Evolutionary conservation across 129 eudicot species (phyloP).

Genomic region (Centaurea solstitialis): DNA sequence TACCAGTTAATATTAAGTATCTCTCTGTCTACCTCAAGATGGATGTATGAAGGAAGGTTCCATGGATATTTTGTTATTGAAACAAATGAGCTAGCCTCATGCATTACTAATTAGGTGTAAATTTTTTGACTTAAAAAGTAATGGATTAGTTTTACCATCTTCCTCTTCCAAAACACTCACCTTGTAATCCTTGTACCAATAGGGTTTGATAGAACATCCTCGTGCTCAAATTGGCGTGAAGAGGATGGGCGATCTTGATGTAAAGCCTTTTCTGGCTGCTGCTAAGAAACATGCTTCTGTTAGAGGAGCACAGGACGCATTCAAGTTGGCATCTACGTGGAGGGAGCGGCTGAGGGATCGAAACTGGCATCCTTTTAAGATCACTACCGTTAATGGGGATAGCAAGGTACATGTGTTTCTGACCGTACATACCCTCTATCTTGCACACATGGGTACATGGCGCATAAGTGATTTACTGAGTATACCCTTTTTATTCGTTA

Average conservation of each 20-base stretch:
- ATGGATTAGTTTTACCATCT: neutral
- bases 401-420: neutral
- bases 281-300: conserved; percentile 35
- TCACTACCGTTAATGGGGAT: conserved; percentile 34
- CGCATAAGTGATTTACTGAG: neutral
- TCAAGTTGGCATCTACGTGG: conserved; percentile 20
- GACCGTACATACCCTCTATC: neutral
- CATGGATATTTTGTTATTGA: neutral
- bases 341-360: conserved; percentile 23
- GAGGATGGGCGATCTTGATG: conserved; percentile 71
- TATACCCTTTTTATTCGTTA: neutral
- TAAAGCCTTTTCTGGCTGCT: conserved; percentile 38
- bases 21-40: neutral
- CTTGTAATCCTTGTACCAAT: neutral
- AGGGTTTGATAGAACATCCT: conserved; percentile 44
- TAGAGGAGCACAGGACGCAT: neutral
- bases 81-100: neutral
- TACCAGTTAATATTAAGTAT: neutral
- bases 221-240: conserved; percentile 47
- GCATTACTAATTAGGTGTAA: neutral
- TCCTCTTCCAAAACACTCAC: neutral
- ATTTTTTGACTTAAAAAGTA: neutral
- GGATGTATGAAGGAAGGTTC: neutral
- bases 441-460: neutral
- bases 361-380: conserved; percentile 49